Base-by-base conservation (phyloP, 2,329 filamentous ascomycete species). In the Xylaria sp. region DNA sequence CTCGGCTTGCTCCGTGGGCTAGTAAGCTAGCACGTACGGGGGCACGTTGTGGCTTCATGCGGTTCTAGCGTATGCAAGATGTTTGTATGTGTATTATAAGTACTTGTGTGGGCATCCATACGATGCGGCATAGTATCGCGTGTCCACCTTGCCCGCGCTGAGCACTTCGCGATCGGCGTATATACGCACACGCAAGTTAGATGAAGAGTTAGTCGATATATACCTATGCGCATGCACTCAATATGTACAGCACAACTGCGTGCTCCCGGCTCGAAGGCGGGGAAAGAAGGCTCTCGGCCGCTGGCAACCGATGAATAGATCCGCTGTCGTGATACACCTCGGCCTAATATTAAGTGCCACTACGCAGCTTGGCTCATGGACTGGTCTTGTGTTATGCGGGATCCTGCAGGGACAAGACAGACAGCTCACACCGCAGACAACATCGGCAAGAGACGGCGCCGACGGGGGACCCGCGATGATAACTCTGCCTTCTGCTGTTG, bases 1-100 rank as follows among this genome's bases (percentile, higher is more conserved):
- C 54, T 60, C 60, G 60, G 57, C 22, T 62, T 51, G 6, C 42
- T 57, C 50, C 56, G 56, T 37, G 42, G 7, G 16, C 40, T 39
- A 43, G 17, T n/a, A n/a, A n/a, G n/a, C n/a, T n/a, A n/a, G 13
- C 26, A 21, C 22, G 40, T 18, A 37, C 48, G 54, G 48, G 45
- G 54, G 54, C 54, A 34, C 45, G 26, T 44, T 4, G 46, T 57
- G 49, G 54, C 41, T 51, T 55, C 20, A 45, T 57, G 52, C 51
- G 48, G 54, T 50, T 52, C 43, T 51, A 57, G 50, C n/a, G n/a
- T n/a, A n/a, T 58, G 48, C 56, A n/a, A 20, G 19, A 29, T 17
- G 29, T 44, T 13, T 29, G 46, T 39, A 20, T 24, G 19, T 45
- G 51, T 43, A 45, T 44, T n/a, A n/a, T n/a, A n/a, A n/a, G n/a